Conservation (phyloP, 371 early-diverging fungal species). For the Coemansia sp. region DNA sequence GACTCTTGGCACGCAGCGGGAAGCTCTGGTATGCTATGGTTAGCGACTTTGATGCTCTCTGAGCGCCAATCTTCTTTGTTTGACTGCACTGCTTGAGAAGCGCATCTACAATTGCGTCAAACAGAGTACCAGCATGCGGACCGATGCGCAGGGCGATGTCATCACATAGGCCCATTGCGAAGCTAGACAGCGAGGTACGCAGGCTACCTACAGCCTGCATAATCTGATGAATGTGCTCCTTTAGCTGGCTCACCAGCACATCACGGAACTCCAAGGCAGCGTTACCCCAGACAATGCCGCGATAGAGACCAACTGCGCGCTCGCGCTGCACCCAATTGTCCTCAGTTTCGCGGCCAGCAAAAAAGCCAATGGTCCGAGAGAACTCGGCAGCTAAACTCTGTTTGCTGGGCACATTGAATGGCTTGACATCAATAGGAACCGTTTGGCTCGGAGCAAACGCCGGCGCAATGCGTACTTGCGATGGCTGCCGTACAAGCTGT, state of each 20-base stretch:
- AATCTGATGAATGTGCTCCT: slow-evolving; percentile 32
- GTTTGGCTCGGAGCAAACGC: slow-evolving; percentile 24
- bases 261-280: slow-evolving; percentile 37
- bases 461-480: slow-evolving; percentile 7
- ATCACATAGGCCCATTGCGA: slow-evolving; percentile 49
- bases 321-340: slow-evolving; percentile 53
- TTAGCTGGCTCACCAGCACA: slow-evolving; percentile 34
- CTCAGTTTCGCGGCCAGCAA: slow-evolving; percentile 51
- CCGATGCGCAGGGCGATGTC: slow-evolving; percentile 46
- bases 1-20: slow-evolving; percentile 42
- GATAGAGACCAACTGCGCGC: slow-evolving; percentile 42
- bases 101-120: slow-evolving; percentile 44
- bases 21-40: slow-evolving; percentile 29
- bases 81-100: slow-evolving; percentile 50
- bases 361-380: slow-evolving; percentile 17
- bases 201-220: slow-evolving; percentile 50
- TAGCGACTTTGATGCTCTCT: slow-evolving; percentile 43
- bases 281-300: slow-evolving; percentile 52
- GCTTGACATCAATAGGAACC: slow-evolving; percentile 25
- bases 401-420: slow-evolving; percentile 32
- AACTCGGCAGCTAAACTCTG: slow-evolving; percentile 34
- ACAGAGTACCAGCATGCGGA: slow-evolving; percentile 20
- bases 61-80: slow-evolving; percentile 51
- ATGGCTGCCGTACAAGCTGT: slow-evolving; percentile 20
- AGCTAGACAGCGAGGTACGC: slow-evolving; percentile 49